Evolutionary conservation across 495 filamentous ascomycete species (phyloP), one percentile per base, ranked within the genome.

Genomic region (Neurospora sp.): DNA sequence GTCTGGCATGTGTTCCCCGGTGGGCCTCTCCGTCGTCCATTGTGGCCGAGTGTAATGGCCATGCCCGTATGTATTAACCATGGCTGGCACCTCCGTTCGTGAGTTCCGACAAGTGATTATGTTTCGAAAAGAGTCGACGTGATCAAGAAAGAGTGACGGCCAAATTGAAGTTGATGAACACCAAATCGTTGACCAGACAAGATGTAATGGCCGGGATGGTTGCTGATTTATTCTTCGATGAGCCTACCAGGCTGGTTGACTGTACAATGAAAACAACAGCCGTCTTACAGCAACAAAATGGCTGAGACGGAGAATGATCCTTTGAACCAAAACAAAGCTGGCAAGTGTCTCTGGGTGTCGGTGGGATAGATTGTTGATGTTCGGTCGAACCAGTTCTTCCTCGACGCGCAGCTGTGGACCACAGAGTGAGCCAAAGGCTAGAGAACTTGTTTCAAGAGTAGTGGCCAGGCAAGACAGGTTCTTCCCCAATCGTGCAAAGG

Each of bases 11-110:
- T 72, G 69, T 31, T 76, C 76, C n/a, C 44, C 16, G 9, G 46
- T 38, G 38, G 42, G 9, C 69, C 80, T 48, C 39, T 76, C 72
- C 7, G 70, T 37, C 35, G 77, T 74, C 81, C 80, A 79, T 35
- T 75, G 72, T 71, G 72, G 71, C 48, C 71, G 66, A 46, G 62
- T 38, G 66, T 73, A 72, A 70, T 74, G 71, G 74, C 76, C 76
- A 78, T 73, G 72, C 20, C 40, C 73, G 72, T 69, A 39, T 5
- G 20, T 27, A 4, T 35, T 16, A 35, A 66, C 54, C 54, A 66
- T 66, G 54, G 54, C 27, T 66, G 54, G 27, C 27, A 66, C 23
- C 1, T 66, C 14, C 6, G 54, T 37, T 66, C 54, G 27, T 35
- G 12, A 66, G 27, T 66, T 66, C 31, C 54, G 27, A 66, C 23